These are phyloP conservation scores for Trypanosoma melophagium DNA, from an alignment of 208 protist genomes.

Conservation along the genomic window DNA sequence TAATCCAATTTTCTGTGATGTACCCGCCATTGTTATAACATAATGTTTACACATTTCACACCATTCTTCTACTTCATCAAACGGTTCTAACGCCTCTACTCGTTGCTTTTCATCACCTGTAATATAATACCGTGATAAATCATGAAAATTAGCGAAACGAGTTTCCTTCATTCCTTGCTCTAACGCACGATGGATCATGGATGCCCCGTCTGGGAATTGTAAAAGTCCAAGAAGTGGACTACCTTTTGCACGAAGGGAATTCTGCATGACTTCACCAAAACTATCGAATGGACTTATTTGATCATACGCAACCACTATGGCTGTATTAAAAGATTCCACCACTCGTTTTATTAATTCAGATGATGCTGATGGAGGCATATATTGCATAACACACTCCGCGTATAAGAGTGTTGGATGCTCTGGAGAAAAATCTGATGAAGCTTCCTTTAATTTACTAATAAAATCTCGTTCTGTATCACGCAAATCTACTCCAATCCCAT, in stretches of 20 bases:
- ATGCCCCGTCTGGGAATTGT: conserved; percentile 31
- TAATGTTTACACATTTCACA: conserved; percentile 92
- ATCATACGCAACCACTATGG: conserved; percentile 80
- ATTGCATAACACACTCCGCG: conserved; percentile 92
- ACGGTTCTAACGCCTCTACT: conserved; percentile 73
- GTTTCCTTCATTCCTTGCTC: conserved; percentile 52
- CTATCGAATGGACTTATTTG: conserved; percentile 77
- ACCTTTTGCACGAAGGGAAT: conserved; percentile 59
- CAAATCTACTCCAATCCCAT: conserved; percentile 75
- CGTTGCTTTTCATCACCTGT: conserved; percentile 47
- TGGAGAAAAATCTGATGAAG: conserved; percentile 37
- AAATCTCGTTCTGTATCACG: conserved; percentile 45
- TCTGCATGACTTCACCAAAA: conserved; percentile 82
- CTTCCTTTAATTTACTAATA: conserved; percentile 26
- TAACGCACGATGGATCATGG: conserved; percentile 56
- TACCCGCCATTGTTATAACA: conserved; percentile 75
- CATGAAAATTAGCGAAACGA: conserved; percentile 80
- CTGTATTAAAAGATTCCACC: conserved; percentile 46
- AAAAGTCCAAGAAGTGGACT: conserved; percentile 78
- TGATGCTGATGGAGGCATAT: conserved; percentile 72
- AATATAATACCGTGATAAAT: conserved; percentile 59
- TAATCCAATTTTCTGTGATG: conserved; percentile 21
- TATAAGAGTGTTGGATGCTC: conserved; percentile 74
- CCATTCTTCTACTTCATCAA: conserved; percentile 90
- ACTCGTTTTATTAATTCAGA: conserved; percentile 53